Percentiles rank a stretch among this genome's conserved stretches.
These are phyloP conservation scores for Rhynchosporium agropyri DNA, from an alignment of 2,329 filamentous ascomycete genomes.

Conservation along the genomic window DNA sequence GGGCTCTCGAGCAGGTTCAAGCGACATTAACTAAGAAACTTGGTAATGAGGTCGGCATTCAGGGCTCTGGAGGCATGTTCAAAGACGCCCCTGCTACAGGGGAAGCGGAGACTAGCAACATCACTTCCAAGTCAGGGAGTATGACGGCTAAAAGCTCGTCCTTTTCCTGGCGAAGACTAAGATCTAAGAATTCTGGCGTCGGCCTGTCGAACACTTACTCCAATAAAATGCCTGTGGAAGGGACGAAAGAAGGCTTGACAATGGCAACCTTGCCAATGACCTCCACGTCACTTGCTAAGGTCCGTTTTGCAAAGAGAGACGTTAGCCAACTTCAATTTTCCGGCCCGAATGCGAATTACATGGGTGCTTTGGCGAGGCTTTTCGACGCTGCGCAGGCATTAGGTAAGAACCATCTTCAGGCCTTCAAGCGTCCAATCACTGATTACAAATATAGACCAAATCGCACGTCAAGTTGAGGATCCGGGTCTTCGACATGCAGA, in stretches of 20 bases:
- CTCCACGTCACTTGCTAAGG: slow-evolving; percentile 55
- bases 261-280: slow-evolving; percentile 83
- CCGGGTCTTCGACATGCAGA: slow-evolving; percentile 89
- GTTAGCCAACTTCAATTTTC: slow-evolving; percentile 69
- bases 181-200: slow-evolving; percentile 82
- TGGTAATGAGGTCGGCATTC: slow-evolving; percentile 88
- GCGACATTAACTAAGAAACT: slow-evolving; percentile 76
- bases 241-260: slow-evolving; percentile 60
- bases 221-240: slow-evolving; percentile 50
- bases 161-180: slow-evolving; percentile 86
- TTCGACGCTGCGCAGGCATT: slow-evolving; percentile 93
- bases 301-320: slow-evolving; percentile 72
- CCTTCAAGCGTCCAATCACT: slow-evolving; percentile 28
- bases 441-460: slow-evolving; percentile 69
- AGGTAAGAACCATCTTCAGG: slow-evolving; percentile 61
- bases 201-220: slow-evolving; percentile 57
- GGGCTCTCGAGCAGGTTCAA: slow-evolving; percentile 84
- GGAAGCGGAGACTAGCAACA: slow-evolving; percentile 49
- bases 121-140: slow-evolving; percentile 54
- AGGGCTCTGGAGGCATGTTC: slow-evolving; percentile 73
- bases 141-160: slow-evolving; percentile 76
- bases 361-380: slow-evolving; percentile 83
- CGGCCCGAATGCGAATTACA: slow-evolving; percentile 87
- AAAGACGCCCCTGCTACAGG: slow-evolving; percentile 61
- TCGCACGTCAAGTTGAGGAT: slow-evolving; percentile 93